Evolutionary conservation across 2,329 filamentous ascomycete genomes (phyloP), one percentile per base, ranked within the genome.

Genomic region (Trichophyton simii): DNA sequence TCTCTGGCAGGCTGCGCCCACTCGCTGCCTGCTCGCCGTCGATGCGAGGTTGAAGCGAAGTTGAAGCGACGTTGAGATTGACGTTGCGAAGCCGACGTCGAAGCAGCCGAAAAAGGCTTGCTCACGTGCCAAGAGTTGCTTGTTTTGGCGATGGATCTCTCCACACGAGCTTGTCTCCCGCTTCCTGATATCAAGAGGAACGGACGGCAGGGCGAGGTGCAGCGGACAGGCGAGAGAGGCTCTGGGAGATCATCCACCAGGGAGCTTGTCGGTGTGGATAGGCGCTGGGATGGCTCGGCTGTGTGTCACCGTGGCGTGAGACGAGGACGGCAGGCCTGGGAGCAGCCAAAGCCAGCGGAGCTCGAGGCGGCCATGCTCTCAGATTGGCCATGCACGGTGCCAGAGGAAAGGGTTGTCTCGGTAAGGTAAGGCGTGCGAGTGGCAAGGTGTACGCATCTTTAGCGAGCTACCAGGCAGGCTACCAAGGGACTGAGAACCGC

Each of bases 81-180:
- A 28, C 9, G 22, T 15, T 44, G 13, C 15, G 15, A 15, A 44
- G 41, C 15, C 41, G 22, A 54, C 28, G 28, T 44, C 41, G 22
- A 54, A 54, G 28, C 7, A 28, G 18, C 25, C 25, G 25, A 50
- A 50, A 50, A 50, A 50, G 15, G 46, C 46, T 50, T 31, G 48
- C 48, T 54, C 48, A 31, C 22, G 25, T 34, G 48, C 48, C 48
- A 54, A 54, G 48, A 54, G 48, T 54, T 54, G 48, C 48, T 54
- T 54, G 48, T 54, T 54, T 50, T 28, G n/a, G n/a, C 4, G 13
- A 11, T 28, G 48, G 28, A 34, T 9, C 48, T 28, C 18, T 22
- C 20, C 22, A 28, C 22, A 54, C 22, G 28, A 54, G 48, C 48
- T 54, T 34, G 48, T 54, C 22, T 54, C 8, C 13, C 20, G n/a